Percentiles rank a stretch among this genome's conserved stretches.
Evolutionary conservation across 768 basidiomycete species (phyloP).

Genomic region (Lactarius evosmus): DNA sequence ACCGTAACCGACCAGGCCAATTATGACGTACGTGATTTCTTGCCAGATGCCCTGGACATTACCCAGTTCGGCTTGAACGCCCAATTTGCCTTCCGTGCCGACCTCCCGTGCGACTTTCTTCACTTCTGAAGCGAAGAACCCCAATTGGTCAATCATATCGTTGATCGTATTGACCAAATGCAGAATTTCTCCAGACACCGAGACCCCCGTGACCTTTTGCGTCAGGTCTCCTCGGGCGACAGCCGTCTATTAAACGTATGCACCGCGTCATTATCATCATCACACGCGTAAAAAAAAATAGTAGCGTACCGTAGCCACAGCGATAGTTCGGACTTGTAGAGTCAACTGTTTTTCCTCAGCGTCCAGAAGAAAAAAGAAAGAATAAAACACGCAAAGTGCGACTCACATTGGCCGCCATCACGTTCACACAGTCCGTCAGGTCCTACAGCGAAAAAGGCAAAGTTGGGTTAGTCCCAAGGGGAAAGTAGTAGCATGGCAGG

Average conservation of each 20-base stretch:
- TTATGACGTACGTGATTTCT: conserved; percentile 81
- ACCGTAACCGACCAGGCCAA: background rate
- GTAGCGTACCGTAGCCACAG: conserved; percentile 75
- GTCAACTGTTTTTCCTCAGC: conserved; percentile 56
- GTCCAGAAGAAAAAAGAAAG: conserved; percentile 7
- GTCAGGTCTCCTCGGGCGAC: conserved; percentile 93
- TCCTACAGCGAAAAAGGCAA: conserved; percentile 43
- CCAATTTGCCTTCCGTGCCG: conserved; percentile 97
- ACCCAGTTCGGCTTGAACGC: conserved; percentile 95
- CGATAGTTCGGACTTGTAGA: conserved; percentile 89
- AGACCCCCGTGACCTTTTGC: conserved; percentile 88
- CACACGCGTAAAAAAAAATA: background rate
- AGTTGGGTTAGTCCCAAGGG: background rate
- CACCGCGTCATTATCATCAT: conserved; percentile 3
- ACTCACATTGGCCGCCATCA: conserved; percentile 89
- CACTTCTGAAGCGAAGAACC: conserved; percentile 73
- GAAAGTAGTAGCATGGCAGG: background rate
- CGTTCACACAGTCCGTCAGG: conserved; percentile 92
- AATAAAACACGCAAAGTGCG: conserved; percentile 6
- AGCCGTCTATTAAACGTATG: conserved; percentile 56
- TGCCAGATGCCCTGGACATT: conserved; percentile 98
- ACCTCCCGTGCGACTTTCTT: conserved; percentile 97
- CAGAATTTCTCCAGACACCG: conserved; percentile 95
- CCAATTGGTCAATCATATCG: conserved; percentile 70
- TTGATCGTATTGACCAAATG: conserved; percentile 97